Conservation (phyloP, 495 filamentous ascomycete species). For the Talaromyces ruber region DNA sequence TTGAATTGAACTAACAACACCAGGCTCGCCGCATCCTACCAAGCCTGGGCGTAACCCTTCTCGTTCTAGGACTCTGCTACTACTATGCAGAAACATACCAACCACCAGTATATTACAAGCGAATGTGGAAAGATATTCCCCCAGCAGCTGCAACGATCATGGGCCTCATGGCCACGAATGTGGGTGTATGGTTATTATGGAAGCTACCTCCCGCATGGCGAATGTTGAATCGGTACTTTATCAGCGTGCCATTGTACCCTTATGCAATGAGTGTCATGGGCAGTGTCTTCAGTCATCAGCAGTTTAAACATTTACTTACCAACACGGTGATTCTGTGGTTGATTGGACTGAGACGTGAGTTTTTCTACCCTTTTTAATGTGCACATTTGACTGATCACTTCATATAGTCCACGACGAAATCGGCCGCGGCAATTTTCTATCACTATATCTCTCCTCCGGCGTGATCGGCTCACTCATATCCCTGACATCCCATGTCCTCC, state of each 20-base stretch:
- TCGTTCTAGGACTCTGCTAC: constrained; percentile 40
- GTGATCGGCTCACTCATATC: constrained; percentile 56
- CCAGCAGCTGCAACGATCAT: constrained; percentile 71
- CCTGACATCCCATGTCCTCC: constrained; percentile 50
- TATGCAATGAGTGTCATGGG: constrained; percentile 55
- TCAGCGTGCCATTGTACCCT: constrained; percentile 62
- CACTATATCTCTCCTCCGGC: constrained; percentile 64
- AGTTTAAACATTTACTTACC: constrained; percentile 49
- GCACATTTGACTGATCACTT: not conserved
- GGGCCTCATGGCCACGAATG: constrained; percentile 57
- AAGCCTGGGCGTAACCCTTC: constrained; percentile 46
- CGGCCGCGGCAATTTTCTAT: constrained; percentile 76
- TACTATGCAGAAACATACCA: constrained; percentile 53
- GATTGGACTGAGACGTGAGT: constrained; percentile 48
- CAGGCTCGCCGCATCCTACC: constrained; percentile 56
- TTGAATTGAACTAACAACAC: not conserved
- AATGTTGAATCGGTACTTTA: constrained; percentile 72
- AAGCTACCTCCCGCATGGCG: constrained; percentile 59
- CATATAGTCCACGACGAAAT: constrained; percentile 79
- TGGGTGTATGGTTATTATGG: constrained; percentile 56
- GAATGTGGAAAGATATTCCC: constrained; percentile 66
- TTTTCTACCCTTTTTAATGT: not conserved
- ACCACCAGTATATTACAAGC: constrained; percentile 45
- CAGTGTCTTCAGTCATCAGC: constrained; percentile 73
- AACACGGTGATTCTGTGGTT: constrained; percentile 63